These are phyloP conservation scores for Colletotrichum aenigma DNA, from an alignment of 2,329 filamentous ascomycete species.

Conservation along the genomic window DNA sequence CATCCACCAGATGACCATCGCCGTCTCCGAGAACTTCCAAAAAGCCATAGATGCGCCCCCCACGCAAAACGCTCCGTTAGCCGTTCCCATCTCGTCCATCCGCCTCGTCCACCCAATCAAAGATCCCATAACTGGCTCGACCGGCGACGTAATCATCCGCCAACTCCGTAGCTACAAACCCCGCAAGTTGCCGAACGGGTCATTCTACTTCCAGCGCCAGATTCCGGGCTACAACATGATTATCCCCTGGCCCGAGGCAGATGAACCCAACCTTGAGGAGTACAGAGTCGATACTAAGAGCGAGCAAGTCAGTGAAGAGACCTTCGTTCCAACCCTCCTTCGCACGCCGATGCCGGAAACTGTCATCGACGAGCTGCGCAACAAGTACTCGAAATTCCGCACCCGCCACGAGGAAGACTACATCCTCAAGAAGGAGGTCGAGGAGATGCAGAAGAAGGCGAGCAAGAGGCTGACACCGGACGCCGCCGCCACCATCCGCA, in stretches of 20 bases:
- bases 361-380: constrained; percentile 86
- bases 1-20: constrained; percentile 38
- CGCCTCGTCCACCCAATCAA: constrained; percentile 81
- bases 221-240: constrained; percentile 74
- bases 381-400: constrained; percentile 82
- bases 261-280: constrained; percentile 56
- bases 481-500: constrained; percentile 47
- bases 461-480: constrained; percentile 64
- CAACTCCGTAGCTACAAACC: constrained; percentile 58
- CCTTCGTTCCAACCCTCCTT: constrained; percentile 80
- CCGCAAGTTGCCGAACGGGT: constrained; percentile 46
- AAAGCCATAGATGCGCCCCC: constrained; percentile 38
- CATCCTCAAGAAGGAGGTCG: constrained; percentile 64
- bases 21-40: constrained; percentile 38
- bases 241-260: constrained; percentile 73
- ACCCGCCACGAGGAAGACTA: constrained; percentile 81
- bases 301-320: constrained; percentile 74
- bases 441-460: constrained; percentile 54
- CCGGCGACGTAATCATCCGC: constrained; percentile 79
- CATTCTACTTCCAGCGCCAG: constrained; percentile 54
- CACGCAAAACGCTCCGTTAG: constrained; percentile 55
- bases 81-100: constrained; percentile 72
- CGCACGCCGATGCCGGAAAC: constrained; percentile 76
- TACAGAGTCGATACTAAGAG: constrained; percentile 74
- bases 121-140: constrained; percentile 66